A percentile compares a stretch with the other conserved stretches of the same genome.
Evolutionary conservation across 1,284 basidiomycete genomes (phyloP).

Genomic region (Tylopilus sp.): DNA sequence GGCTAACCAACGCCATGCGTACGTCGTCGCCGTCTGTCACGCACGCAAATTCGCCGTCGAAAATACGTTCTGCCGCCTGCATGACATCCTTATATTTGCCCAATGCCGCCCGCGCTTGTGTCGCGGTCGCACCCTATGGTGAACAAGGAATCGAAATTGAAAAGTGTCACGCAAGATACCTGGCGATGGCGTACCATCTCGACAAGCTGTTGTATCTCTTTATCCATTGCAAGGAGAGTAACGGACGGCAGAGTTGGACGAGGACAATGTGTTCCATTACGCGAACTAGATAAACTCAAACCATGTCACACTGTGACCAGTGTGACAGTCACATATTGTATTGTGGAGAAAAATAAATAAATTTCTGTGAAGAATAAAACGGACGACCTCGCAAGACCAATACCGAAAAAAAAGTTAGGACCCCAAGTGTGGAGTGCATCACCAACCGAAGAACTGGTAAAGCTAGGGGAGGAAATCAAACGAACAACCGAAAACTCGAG

Average conservation of each 20-base stretch:
- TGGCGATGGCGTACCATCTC: constrained; percentile 47
- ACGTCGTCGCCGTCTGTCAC: constrained; percentile 53
- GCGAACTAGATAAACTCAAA: constrained; percentile 20
- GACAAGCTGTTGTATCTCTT: constrained; percentile 46
- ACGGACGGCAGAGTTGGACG: constrained; percentile 8
- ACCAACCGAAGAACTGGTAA: constrained; percentile 1
- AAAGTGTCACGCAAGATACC: not conserved
- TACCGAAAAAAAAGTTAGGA: constrained; percentile 4
- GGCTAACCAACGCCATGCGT: constrained; percentile 26
- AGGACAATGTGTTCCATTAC: constrained; percentile 21
- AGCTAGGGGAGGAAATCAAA: constrained; percentile 4
- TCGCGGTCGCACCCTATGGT: constrained; percentile 67
- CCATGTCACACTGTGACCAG: constrained; percentile 26
- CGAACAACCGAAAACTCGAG: constrained; percentile 9
- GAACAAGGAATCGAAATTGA: constrained; percentile 11
- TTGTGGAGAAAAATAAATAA: not conserved
- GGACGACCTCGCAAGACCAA: constrained; percentile 13
- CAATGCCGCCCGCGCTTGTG: constrained; percentile 76
- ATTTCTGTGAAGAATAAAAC: constrained; percentile 23
- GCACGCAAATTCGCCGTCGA: constrained; percentile 77
- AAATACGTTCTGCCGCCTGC: constrained; percentile 83
- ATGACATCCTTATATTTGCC: constrained; percentile 79
- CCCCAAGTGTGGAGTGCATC: not conserved
- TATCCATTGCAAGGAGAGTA: constrained; percentile 34
- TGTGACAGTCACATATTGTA: constrained; percentile 14